These are phyloP conservation scores for Aspergillus clavatus DNA, from an alignment of 2,329 filamentous ascomycete species.

Conservation along the genomic window DNA sequence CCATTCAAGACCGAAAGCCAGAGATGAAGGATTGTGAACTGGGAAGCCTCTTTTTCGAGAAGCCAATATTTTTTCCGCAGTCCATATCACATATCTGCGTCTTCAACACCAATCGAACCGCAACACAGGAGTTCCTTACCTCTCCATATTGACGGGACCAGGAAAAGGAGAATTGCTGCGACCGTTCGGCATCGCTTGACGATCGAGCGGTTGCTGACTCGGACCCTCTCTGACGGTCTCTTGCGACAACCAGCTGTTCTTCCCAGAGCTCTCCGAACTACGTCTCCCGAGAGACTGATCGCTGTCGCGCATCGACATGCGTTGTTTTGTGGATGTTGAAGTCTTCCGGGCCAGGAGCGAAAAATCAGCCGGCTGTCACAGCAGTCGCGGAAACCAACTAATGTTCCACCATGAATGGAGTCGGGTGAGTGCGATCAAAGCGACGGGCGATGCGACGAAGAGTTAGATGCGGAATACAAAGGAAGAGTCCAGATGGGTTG, in stretches of 20 bases:
- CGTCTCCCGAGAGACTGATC: conserved; percentile 32
- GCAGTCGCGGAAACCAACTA: conserved; percentile 3
- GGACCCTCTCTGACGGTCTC: conserved; percentile 35
- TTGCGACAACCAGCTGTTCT: conserved; percentile 36
- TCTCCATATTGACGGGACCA: conserved; percentile 23
- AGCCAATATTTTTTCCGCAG: too few species aligned
- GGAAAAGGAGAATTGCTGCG: conserved; percentile 26
- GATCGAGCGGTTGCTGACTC: conserved; percentile 16
- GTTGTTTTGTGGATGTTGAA: conserved; percentile 12
- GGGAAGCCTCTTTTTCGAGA: too few species aligned
- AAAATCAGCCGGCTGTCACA: conserved; percentile 18
- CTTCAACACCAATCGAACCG: too few species aligned
- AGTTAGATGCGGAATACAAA: background rate
- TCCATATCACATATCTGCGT: too few species aligned
- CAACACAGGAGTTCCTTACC: conserved; percentile 30
- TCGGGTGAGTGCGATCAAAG: background rate
- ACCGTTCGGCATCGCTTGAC: conserved; percentile 20
- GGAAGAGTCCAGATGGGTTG: background rate
- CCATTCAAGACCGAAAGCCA: background rate
- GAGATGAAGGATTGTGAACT: too few species aligned
- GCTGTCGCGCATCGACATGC: conserved; percentile 33
- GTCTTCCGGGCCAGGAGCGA: conserved; percentile 16
- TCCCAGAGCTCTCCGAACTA: conserved; percentile 39
- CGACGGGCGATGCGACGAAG: background rate
- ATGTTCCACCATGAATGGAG: conserved; percentile 21